Base-by-base conservation (phyloP, 2,329 filamentous ascomycete genomes). In the Chrysosporium queenslandicum region DNA sequence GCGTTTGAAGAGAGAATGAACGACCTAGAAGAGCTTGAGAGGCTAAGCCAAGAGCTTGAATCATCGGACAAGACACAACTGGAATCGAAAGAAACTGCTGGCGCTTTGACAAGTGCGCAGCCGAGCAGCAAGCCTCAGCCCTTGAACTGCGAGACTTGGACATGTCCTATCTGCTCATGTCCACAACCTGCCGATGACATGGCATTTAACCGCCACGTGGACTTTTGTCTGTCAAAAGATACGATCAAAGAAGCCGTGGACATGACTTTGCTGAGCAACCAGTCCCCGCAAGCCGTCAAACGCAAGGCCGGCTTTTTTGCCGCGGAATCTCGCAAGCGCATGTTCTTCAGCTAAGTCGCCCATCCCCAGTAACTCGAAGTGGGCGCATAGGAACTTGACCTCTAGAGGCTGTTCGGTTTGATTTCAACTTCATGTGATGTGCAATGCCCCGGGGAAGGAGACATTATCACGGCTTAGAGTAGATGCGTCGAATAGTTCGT, bases 121-220 rank as follows among this genome's bases (percentile, higher is more conserved):
- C 2, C n/a, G 25, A 18, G 11, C 11, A 41, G 25, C 36, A 14
- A 41, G 21, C 8, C 8, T 27, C 25, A 9, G 9, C n/a, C 2
- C n/a, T 21, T 18, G 5, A 34, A 3, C 27, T 16, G 14, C 23
- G 56, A 59, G 5, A 52, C 46, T 66, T 97, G 90, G 90, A 77
- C 84, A 34, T 98, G 92, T 66, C 92, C 92, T 0, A 86, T 97
- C 41, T 98, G 92, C 66, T 71, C 73, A n/a, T 75, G 83, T 14
- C 83, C 87, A 0, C 90, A 96, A 62, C 63, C 74, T 0, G 79
- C 88, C 0, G 77, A 91, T 46, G 88, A 96, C 64, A 77, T 76
- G 42, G 72, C 71, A 0, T 94, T 97, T 69, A 98, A 98, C 59
- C 80, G 85, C 53, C 92, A 98, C 63, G 89, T 98, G 48, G 92